Conservation (phyloP, 495 filamentous ascomycete genomes). For the Penicillium lividum region DNA sequence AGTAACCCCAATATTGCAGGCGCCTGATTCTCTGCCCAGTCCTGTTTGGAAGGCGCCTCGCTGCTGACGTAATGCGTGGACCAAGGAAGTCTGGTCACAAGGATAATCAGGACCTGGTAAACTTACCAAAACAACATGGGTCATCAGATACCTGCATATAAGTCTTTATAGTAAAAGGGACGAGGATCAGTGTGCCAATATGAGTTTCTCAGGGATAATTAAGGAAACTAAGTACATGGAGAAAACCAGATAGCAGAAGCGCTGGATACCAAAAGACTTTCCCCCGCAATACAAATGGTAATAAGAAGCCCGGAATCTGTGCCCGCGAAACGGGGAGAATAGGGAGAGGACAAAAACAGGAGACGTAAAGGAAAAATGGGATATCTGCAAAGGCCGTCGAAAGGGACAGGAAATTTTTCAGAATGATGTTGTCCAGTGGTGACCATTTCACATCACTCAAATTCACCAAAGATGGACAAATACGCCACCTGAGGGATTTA, state of each 20-base stretch:
- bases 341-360: conserved; percentile 26
- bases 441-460: conserved; percentile 16
- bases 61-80: conserved; percentile 46
- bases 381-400: conserved; percentile 50
- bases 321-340: conserved; percentile 21
- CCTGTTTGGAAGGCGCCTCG: conserved; percentile 42
- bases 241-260: conserved; percentile 30
- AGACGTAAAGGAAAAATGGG: conserved; percentile 41
- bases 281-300: conserved; percentile 31
- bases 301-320: conserved; percentile 24
- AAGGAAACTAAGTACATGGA: conserved; percentile 49
- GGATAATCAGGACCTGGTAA: no score
- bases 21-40: neutral
- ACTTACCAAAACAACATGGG: no score
- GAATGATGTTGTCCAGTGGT: conserved; percentile 3
- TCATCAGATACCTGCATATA: no score
- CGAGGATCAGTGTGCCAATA: conserved; percentile 8
- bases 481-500: conserved; percentile 42
- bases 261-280: conserved; percentile 37
- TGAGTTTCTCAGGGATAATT: conserved; percentile 35
- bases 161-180: neutral
- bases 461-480: conserved; percentile 11
- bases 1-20: no score
- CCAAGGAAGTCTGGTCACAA: conserved; percentile 42
- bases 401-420: conserved; percentile 31